A percentile compares a stretch with the other conserved stretches of the same genome.
phyloP scores from a whole-genome alignment of 768 basidiomycete genomes.

The Macrocybe gigantea region DNA sequence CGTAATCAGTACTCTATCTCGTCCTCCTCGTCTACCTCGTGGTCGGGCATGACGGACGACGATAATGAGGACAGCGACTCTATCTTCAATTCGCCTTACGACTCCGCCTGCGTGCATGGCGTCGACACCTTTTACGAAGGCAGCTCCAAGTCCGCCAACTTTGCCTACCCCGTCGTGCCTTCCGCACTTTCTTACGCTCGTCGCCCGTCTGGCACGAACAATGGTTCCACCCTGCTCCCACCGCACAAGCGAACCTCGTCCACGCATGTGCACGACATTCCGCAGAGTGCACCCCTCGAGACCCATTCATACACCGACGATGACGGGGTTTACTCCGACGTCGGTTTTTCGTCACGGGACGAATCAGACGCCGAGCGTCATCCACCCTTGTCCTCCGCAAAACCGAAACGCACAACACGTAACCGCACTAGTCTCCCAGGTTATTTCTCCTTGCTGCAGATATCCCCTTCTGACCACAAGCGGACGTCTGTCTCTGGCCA shows the following conservation, averaged over 20 bases:
- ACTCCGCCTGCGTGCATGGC: constrained; percentile 30
- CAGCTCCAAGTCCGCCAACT: constrained; percentile 36
- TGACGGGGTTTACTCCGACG: constrained; percentile 37
- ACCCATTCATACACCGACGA: constrained; percentile 38
- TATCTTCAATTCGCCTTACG: constrained; percentile 24
- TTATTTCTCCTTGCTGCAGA: constrained; percentile 68
- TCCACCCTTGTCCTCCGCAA: constrained; percentile 27
- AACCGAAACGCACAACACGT: constrained; percentile 32
- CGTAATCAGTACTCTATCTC: constrained; percentile 46
- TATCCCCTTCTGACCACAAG: constrained; percentile 25
- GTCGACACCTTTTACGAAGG: constrained; percentile 33
- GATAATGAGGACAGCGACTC: constrained; percentile 46
- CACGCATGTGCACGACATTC: constrained; percentile 30
- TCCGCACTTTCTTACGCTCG: constrained; percentile 61
- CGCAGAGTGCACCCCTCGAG: constrained; percentile 36
- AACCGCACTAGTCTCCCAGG: constrained; percentile 72
- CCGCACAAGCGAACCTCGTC: constrained; percentile 50
- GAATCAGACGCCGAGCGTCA: constrained; percentile 26
- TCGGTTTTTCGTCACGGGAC: constrained; percentile 33
- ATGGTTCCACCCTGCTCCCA: constrained; percentile 52
- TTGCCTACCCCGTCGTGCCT: constrained; percentile 26
- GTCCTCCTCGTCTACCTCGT: constrained; percentile 63
- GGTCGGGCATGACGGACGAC: constrained; percentile 60
- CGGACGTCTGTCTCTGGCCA: constrained; percentile 42
- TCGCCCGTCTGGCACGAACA: constrained; percentile 67